Percentiles rank a stretch among this genome's conserved stretches.
Evolutionary conservation across 257 asterid genomes (phyloP).

Genomic region (Paulownia fortunei): DNA sequence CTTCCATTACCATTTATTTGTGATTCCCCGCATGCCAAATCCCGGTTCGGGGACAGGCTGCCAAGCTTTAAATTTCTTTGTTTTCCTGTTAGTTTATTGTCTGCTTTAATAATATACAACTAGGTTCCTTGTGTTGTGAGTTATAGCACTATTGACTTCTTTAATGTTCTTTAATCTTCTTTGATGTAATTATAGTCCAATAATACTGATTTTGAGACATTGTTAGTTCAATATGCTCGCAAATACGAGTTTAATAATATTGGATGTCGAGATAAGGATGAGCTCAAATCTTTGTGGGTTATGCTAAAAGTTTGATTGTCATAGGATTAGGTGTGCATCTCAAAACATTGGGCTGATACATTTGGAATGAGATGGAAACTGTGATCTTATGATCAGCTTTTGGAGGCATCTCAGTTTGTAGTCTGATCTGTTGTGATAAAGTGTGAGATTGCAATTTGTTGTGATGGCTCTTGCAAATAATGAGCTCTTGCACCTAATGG

Average conservation of each 20-base stretch:
- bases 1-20: slow-evolving; percentile 19
- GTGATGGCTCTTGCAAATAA: background rate
- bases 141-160: slow-evolving; percentile 14
- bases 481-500: background rate
- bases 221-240: slow-evolving; percentile 27
- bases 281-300: background rate
- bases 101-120: slow-evolving; percentile 28
- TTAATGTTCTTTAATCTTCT: slow-evolving; percentile 25
- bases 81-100: slow-evolving; percentile 33
- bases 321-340: background rate
- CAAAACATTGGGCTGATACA: background rate
- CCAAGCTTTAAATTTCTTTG: slow-evolving; percentile 27
- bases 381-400: background rate
- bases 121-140: slow-evolving; percentile 25
- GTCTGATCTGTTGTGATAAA: no score
- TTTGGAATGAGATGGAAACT: background rate
- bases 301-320: background rate
- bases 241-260: slow-evolving; percentile 13
- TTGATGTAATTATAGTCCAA: slow-evolving; percentile 26
- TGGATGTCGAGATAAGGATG: slow-evolving; percentile 19
- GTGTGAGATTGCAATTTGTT: no score
- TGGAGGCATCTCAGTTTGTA: background rate
- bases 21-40: slow-evolving; percentile 22
- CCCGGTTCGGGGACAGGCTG: slow-evolving; percentile 34
- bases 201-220: slow-evolving; percentile 23